Evolutionary conservation across 2,329 filamentous ascomycete species (phyloP).

Genomic region (Pestalotiopsis sp.): DNA sequence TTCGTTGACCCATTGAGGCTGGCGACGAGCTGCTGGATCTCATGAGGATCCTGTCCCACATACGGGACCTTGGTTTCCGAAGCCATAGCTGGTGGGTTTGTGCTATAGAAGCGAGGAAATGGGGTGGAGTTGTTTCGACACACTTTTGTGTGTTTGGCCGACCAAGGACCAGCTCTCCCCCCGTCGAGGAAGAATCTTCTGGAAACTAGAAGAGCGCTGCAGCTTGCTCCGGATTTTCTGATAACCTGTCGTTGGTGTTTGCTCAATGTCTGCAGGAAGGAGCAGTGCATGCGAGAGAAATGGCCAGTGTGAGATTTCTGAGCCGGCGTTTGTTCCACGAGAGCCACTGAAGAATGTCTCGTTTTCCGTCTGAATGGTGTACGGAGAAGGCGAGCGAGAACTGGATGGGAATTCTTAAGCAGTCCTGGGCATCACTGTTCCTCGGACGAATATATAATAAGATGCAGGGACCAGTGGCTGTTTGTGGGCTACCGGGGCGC

Average conservation of each 20-base stretch:
- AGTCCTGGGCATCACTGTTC: no score
- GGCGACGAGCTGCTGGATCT: slow-evolving; percentile 68
- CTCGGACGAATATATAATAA: no score
- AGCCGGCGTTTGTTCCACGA: not conserved
- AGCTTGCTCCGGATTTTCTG: not conserved
- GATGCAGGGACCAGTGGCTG: no score
- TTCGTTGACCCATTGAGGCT: slow-evolving; percentile 61
- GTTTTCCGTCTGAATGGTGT: no score
- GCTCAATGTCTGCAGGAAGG: not conserved
- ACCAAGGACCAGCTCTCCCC: not conserved
- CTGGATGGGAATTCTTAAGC: no score
- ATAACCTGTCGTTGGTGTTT: not conserved
- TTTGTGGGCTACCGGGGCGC: no score
- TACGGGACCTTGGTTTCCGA: slow-evolving; percentile 57
- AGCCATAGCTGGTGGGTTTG: slow-evolving; percentile 12
- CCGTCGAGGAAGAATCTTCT: not conserved
- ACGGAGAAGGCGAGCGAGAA: no score
- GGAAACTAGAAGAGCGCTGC: not conserved
- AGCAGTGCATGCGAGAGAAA: not conserved
- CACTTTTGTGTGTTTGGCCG: not conserved
- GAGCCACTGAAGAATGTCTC: no score
- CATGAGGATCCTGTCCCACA: slow-evolving; percentile 68
- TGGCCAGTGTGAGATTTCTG: not conserved
- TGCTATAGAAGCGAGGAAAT: not conserved
- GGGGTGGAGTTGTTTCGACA: not conserved